Conservation (phyloP, 805 yeast species). For the Spathaspora girioi region DNA sequence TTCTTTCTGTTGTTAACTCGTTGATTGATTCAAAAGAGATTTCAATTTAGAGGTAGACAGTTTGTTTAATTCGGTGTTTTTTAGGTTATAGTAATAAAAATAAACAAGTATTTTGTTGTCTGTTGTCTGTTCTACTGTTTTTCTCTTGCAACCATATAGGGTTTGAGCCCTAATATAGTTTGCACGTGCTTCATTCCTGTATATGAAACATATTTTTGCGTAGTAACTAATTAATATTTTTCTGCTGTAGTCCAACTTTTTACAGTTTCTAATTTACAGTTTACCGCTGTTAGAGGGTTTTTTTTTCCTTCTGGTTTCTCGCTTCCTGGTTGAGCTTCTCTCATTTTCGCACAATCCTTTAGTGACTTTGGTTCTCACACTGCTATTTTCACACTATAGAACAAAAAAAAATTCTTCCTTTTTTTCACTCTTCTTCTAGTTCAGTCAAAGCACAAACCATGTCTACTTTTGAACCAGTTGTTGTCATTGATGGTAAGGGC, state of each 20-base stretch:
- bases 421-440: conserved; percentile 1
- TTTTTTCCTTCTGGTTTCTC: not conserved
- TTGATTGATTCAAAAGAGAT: conserved; percentile 31
- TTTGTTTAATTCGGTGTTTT: not conserved
- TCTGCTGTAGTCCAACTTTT: not conserved
- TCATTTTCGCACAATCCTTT: not conserved
- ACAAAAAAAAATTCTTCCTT: not conserved
- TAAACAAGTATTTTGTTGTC: not conserved
- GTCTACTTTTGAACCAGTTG: conserved; percentile 94
- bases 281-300: not conserved
- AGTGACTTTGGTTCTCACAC: not conserved
- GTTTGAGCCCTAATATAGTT: not conserved
- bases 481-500: conserved; percentile 99
- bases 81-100: not conserved
- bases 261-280: not conserved
- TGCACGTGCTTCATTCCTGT: not conserved
- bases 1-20: conserved; percentile 53
- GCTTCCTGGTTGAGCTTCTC: not conserved
- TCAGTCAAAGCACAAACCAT: conserved; percentile 24
- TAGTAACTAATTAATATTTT: not conserved
- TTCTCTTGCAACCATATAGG: not conserved
- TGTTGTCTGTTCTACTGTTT: not conserved
- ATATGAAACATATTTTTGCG: not conserved
- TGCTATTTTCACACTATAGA: not conserved
- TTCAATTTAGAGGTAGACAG: conserved; percentile 11